phyloP scores from a whole-genome alignment of 2,329 filamentous ascomycete genomes.

The Teratosphaeriaceae sp. region DNA sequence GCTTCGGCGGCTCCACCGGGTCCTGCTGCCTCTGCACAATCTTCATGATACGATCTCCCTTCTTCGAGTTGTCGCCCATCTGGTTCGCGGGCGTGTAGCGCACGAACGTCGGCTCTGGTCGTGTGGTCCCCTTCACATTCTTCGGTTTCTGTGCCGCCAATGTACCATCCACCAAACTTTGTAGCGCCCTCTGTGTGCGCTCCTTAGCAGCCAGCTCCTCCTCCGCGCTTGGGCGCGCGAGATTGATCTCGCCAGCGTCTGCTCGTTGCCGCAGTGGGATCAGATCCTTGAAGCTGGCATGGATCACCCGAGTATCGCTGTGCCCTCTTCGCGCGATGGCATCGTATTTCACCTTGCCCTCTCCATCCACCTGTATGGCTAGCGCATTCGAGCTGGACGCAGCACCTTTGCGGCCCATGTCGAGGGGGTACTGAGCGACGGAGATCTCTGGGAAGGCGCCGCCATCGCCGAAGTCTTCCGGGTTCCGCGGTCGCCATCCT shows the following conservation, averaged over 20 bases:
- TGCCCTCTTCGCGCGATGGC: constrained; percentile 90
- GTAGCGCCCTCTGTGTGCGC: constrained; percentile 79
- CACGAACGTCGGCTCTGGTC: constrained; percentile 86
- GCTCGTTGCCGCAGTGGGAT: constrained; percentile 91
- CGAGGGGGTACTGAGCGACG: constrained; percentile 89
- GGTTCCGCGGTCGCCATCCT: constrained; percentile 82
- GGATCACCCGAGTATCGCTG: constrained; percentile 73
- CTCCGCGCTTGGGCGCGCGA: constrained; percentile 78
- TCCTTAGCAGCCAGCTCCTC: constrained; percentile 79
- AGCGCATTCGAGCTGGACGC: constrained; percentile 71
- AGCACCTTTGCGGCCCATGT: constrained; percentile 77
- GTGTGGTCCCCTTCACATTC: constrained; percentile 74
- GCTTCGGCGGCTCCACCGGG: constrained; percentile 95
- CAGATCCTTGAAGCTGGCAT: constrained; percentile 93
- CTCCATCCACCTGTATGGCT: constrained; percentile 81
- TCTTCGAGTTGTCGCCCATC: constrained; percentile 81
- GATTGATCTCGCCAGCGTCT: constrained; percentile 82
- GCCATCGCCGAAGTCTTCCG: constrained; percentile 93
- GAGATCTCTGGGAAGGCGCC: constrained; percentile 93
- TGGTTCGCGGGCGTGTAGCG: constrained; percentile 94
- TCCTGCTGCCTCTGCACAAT: constrained; percentile 92
- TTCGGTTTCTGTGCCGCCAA: constrained; percentile 93
- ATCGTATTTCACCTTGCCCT: constrained; percentile 94
- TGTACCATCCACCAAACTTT: constrained; percentile 73
- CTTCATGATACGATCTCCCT: constrained; percentile 96